Conservation (phyloP, 208 protist species). For the Trypanosoma mega region DNA sequence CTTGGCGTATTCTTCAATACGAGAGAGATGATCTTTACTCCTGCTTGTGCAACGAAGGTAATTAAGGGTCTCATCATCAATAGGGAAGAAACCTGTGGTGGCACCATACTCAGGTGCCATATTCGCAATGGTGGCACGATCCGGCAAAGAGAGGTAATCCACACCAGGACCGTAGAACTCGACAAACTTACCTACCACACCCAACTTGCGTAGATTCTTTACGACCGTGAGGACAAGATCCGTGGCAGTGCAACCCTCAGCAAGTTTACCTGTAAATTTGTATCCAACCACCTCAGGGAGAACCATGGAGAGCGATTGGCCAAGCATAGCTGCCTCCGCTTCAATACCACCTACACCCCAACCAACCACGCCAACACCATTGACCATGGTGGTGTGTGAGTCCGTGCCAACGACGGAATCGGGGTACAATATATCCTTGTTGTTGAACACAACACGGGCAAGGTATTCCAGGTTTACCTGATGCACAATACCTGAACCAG, state of each 20-base stretch:
- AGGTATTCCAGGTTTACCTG: conserved; percentile 98
- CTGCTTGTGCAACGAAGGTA: conserved; percentile 92
- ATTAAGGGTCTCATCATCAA: conserved; percentile 92
- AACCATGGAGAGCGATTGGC: conserved; percentile 95
- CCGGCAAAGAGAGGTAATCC: conserved; percentile 87
- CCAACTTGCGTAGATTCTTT: conserved; percentile 91
- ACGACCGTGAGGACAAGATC: conserved; percentile 96
- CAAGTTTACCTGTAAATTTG: conserved; percentile 91
- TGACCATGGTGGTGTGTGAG: conserved; percentile 97
- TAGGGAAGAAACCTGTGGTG: conserved; percentile 96
- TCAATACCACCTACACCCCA: conserved; percentile 98
- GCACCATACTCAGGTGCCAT: conserved; percentile 98
- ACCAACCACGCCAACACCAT: conserved; percentile 94
- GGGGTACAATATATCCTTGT: conserved; percentile 93
- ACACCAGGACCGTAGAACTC: conserved; percentile 97
- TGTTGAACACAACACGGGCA: conserved; percentile 93
- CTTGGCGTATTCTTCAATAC: conserved; percentile 92
- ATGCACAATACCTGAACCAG: conserved; percentile 96
- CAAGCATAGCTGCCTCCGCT: conserved; percentile 96
- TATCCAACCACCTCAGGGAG: conserved; percentile 96
- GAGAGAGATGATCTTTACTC: conserved; percentile 67
- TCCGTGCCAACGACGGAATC: conserved; percentile 97
- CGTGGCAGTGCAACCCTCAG: conserved; percentile 92
- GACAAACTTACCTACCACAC: conserved; percentile 97
- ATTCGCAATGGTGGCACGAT: conserved; percentile 95